Evolutionary conservation across 495 filamentous ascomycete genomes (phyloP).

Genomic region (Geoglossum glabrum): DNA sequence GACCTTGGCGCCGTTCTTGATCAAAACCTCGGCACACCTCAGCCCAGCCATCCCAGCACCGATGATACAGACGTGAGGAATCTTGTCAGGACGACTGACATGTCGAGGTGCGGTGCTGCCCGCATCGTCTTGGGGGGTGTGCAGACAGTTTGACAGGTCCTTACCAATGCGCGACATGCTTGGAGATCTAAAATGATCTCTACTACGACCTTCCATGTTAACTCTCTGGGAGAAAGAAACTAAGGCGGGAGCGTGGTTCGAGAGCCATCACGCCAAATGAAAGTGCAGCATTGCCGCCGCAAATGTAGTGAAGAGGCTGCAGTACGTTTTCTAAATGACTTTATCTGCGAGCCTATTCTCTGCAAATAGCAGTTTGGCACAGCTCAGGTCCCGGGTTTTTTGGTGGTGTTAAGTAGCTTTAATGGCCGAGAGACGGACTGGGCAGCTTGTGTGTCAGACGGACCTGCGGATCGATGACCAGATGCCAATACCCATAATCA

Average conservation of each 20-base stretch:
- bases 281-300: background rate
- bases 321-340: background rate
- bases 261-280: background rate
- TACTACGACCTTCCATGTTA: slow-evolving; percentile 1
- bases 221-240: background rate
- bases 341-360: background rate
- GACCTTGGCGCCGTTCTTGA: slow-evolving; percentile 58
- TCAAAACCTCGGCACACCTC: slow-evolving; percentile 63
- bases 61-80: slow-evolving; percentile 47
- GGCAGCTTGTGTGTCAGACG: background rate
- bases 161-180: slow-evolving; percentile 1
- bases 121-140: background rate
- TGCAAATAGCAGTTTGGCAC: background rate
- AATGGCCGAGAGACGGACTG: background rate
- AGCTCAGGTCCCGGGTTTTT: background rate
- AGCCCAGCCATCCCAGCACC: slow-evolving; percentile 81
- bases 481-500: background rate
- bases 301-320: background rate
- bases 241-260: background rate
- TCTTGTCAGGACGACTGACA: slow-evolving; percentile 8
- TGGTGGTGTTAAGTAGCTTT: background rate
- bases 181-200: background rate
- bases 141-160: background rate
- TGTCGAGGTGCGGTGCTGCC: slow-evolving; percentile 1
- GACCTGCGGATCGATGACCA: background rate